phyloP scores from a whole-genome alignment of 768 basidiomycete genomes.

The Serendipita sp. region DNA sequence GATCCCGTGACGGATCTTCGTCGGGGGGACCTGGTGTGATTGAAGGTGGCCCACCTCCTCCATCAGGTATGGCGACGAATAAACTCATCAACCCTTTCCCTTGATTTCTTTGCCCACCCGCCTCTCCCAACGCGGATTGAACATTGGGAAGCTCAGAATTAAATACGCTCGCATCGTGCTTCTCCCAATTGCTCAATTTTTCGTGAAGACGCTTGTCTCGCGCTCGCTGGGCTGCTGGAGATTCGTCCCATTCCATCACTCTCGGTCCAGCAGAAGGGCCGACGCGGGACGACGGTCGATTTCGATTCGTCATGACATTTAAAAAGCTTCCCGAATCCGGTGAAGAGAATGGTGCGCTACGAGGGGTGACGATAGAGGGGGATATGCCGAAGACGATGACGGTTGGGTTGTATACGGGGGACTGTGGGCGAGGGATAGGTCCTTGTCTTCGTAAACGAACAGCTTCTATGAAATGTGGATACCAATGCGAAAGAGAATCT shows the following conservation, averaged over 20 bases:
- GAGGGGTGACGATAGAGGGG: constrained; percentile 45
- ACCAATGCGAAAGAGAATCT: constrained; percentile 59
- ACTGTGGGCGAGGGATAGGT: constrained; percentile 38
- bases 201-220: constrained; percentile 58
- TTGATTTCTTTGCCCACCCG: not conserved
- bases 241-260: constrained; percentile 43
- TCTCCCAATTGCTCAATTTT: constrained; percentile 61
- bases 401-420: constrained; percentile 51
- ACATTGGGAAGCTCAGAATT: constrained; percentile 48
- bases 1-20: not conserved
- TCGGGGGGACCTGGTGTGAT: not conserved
- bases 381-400: constrained; percentile 80
- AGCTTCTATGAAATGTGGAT: constrained; percentile 57
- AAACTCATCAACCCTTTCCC: not conserved
- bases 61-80: constrained; percentile 3
- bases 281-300: constrained; percentile 11
- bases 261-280: constrained; percentile 1
- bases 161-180: constrained; percentile 33
- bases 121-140: constrained; percentile 13
- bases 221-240: constrained; percentile 44
- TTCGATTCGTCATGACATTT: constrained; percentile 31
- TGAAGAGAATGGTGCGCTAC: constrained; percentile 18
- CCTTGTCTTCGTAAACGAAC: constrained; percentile 63
- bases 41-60: not conserved
- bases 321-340: constrained; percentile 13